Base-by-base conservation (phyloP, 768 basidiomycete genomes). In the Boletus sensibilis region DNA sequence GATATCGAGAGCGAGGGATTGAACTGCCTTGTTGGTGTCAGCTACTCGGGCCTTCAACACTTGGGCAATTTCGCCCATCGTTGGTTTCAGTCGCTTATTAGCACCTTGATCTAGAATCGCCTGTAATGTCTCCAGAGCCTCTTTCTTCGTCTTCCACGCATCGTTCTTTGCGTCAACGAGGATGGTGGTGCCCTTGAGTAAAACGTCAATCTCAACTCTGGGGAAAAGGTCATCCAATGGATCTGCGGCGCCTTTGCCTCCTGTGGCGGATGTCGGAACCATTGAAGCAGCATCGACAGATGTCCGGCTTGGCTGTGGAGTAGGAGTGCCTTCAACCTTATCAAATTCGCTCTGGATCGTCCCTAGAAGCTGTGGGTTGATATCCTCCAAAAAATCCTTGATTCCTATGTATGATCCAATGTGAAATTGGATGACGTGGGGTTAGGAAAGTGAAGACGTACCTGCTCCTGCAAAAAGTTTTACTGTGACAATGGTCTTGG, bases 61-160 rank as follows among this genome's bases (percentile, higher is more conserved):
- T 63, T 86, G 86, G 0, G 86, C 89, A 55, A 99, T 93, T 65
- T 99, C 97, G 49, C 94, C 92, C 87, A 99, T 92, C 10, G 75
- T 82, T 23, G 92, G 82, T 72, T 98, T 98, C 54, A 99, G 70
- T 16, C 97, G 86, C 65, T 96, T 96, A 71, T 98, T 98, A 41
- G 83, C 79, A 48, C 92, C 91, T 73, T 94, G 89, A 66, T 98
- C 95, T 34, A 99, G 74, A 55, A 93, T 81, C 0, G 82, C 85
- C 65, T 92, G 88, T 18, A 98, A 71, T 0, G 78, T 76, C 71
- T 98, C 97, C 55, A 98, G 78, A 4, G 92, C 94, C 65, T 98
- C 96, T 70, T 99, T 99, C 74, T 95, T 88, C 1, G 84, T 85
- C 76, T 98, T 98, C 96, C 96, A 99, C 0, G 93, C 87, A 60